Conservation (phyloP, 192 early-diverging fungal genomes). For the Coemansia sp. region DNA sequence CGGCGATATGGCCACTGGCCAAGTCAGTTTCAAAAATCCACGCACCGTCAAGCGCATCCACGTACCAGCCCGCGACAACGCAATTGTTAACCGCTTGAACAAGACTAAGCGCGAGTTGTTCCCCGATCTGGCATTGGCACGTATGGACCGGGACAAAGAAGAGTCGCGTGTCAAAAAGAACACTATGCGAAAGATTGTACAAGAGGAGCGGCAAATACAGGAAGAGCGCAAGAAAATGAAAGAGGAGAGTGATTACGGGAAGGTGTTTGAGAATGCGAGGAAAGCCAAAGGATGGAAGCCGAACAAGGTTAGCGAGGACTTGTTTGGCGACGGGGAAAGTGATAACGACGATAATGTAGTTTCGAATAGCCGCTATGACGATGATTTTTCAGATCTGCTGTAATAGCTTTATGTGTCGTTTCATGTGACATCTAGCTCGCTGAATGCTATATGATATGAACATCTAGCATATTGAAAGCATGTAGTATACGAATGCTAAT, state of each 20-base stretch:
- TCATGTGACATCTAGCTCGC: not conserved
- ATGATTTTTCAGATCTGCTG: constrained; percentile 18
- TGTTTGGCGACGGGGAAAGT: constrained; percentile 28
- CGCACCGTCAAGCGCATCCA: constrained; percentile 76
- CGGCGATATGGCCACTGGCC: constrained; percentile 91
- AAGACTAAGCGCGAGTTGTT: constrained; percentile 79
- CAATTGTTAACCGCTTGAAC: constrained; percentile 88
- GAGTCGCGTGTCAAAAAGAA: constrained; percentile 30
- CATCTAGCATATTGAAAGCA: too few relatives aligned
- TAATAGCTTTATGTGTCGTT: not conserved
- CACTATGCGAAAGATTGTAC: constrained; percentile 44
- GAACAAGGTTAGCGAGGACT: constrained; percentile 12
- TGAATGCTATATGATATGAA: too few relatives aligned
- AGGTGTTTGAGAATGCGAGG: constrained; percentile 51
- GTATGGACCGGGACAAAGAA: constrained; percentile 58
- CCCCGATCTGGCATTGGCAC: constrained; percentile 79
- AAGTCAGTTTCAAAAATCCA: constrained; percentile 87
- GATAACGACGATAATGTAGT: constrained; percentile 11
- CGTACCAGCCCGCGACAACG: constrained; percentile 75
- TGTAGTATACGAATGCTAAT: too few relatives aligned
- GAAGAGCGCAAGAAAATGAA: constrained; percentile 44
- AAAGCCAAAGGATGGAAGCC: constrained; percentile 12
- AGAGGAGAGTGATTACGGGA: constrained; percentile 42
- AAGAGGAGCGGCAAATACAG: constrained; percentile 37
- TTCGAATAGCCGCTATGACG: not conserved